These are phyloP conservation scores for Erythrobasidium hasegawianum DNA, from an alignment of 1,284 basidiomycete genomes.

Conservation along the genomic window DNA sequence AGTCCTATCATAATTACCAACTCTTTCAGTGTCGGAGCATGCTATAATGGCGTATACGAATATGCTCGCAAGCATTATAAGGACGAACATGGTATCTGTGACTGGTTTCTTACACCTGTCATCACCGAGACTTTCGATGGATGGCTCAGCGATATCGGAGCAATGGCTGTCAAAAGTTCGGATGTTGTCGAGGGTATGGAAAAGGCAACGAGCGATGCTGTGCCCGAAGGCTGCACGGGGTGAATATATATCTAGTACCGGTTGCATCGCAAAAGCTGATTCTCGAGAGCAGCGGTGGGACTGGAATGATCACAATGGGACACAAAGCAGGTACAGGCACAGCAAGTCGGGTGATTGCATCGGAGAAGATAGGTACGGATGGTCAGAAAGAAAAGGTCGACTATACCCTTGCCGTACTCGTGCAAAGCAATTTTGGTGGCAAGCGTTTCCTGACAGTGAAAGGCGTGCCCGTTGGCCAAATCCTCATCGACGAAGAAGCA, in stretches of 20 bases:
- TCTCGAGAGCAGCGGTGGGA: conserved; percentile 35
- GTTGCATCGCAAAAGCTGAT: background rate
- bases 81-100: conserved; percentile 27
- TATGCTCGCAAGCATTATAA: conserved; percentile 35
- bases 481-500: conserved; percentile 30
- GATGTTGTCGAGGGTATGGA: conserved; percentile 40
- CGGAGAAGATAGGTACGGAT: conserved; percentile 14
- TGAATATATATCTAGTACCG: no score
- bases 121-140: conserved; percentile 42
- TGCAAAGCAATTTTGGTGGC: conserved; percentile 42
- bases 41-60: conserved; percentile 38
- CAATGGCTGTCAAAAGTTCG: conserved; percentile 36
- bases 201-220: conserved; percentile 35
- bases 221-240: conserved; percentile 40
- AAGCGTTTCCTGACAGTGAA: conserved; percentile 38
- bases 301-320: conserved; percentile 41
- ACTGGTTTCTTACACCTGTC: conserved; percentile 39
- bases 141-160: conserved; percentile 38
- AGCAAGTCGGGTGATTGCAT: conserved; percentile 37
- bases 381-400: conserved; percentile 26
- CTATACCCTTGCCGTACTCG: conserved; percentile 40
- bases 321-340: conserved; percentile 40
- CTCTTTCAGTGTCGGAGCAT: conserved; percentile 28
- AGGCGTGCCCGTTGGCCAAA: conserved; percentile 39
- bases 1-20: conserved; percentile 34